A percentile compares a stretch with the other conserved stretches of the same genome.
Evolutionary conservation across 2,329 filamentous ascomycete genomes (phyloP).

Genomic region (Trichophyton rubrum): DNA sequence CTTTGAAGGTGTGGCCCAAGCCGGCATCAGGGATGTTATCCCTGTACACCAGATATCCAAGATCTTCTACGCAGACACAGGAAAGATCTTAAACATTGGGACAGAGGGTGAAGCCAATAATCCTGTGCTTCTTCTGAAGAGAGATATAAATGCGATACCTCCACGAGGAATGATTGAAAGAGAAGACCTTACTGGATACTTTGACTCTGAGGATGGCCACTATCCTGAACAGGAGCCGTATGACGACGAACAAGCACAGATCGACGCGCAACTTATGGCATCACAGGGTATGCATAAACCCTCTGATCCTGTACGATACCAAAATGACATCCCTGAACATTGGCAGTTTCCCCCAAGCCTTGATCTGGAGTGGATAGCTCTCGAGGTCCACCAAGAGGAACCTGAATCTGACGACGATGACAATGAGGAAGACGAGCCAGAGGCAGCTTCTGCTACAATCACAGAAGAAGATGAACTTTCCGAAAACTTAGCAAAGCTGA

Average conservation of each 20-base stretch:
- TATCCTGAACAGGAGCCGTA: constrained; percentile 23
- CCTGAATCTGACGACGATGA: constrained; percentile 43
- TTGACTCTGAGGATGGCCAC: constrained; percentile 19
- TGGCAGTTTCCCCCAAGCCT: constrained; percentile 60
- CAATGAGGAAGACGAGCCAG: constrained; percentile 33
- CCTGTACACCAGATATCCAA: constrained; percentile 70
- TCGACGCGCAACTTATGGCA: constrained; percentile 16
- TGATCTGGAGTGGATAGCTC: constrained; percentile 81
- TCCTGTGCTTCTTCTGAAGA: constrained; percentile 61
- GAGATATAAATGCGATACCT: constrained; percentile 52
- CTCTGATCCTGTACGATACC: constrained; percentile 10
- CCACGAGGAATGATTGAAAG: constrained; percentile 47
- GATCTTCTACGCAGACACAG: constrained; percentile 86
- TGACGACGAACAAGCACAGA: constrained; percentile 31
- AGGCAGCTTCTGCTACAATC: constrained; percentile 17
- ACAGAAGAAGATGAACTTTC: constrained; percentile 24
- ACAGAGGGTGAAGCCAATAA: constrained; percentile 55
- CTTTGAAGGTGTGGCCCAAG: constrained; percentile 49
- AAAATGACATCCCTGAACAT: constrained; percentile 23
- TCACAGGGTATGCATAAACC: background rate
- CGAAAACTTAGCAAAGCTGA: constrained; percentile 36
- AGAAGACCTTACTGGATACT: constrained; percentile 27
- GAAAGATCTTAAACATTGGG: constrained; percentile 75
- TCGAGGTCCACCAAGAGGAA: constrained; percentile 66
- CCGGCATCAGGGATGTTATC: constrained; percentile 54